Base-by-base conservation (phyloP, 352 stramenopile species). In the Phytophthora citricola region DNA sequence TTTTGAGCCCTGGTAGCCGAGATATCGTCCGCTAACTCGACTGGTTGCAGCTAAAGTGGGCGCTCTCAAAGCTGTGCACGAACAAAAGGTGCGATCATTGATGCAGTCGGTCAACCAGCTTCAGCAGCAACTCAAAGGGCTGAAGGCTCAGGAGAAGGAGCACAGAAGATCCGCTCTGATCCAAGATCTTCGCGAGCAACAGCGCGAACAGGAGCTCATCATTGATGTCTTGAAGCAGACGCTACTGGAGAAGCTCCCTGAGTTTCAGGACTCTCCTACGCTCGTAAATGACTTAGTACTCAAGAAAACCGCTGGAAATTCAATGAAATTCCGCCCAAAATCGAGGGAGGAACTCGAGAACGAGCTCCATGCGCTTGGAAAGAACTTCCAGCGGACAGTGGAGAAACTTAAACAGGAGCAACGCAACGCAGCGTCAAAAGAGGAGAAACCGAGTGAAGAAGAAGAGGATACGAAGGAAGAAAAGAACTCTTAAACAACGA, bases 101-200 rank as follows among this genome's bases (percentile, higher is more conserved):
- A 94, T 97, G 90, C 87, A 86, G 49, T 94, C 82, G 41, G 94
- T 97, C 55, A 81, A 84, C 48, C 76, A 94, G 54, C 72, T 97
- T 7, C 89, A 94, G 46, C 78, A 91, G 15, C 83, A 96, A 57
- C 52, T 96, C 17, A 73, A 86, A 58, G 53, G 63, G 2, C 69
- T 95, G 8, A 94, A 89, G 63, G 61, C 85, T 9, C 87, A 97
- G 55, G 86, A 92, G 53, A 95, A 94, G 39, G 90, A 97, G 50
- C 90, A 96, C 56, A 81, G 90, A 8, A 79, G 89, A 2, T 96
- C 89, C 4, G 87, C 85, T 6, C 70, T 97, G 39, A 97, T 97
- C 55, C 87, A 94, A 60, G 82, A 79, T 22, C 69, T 97, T 26
- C 76, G 87, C 9, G 89, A 81, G 38, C 83, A 87, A 44, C 76